Evolutionary conservation across 1,139 yeast species (phyloP).

Genomic region (Lodderomyces pseudojiufengensis): DNA sequence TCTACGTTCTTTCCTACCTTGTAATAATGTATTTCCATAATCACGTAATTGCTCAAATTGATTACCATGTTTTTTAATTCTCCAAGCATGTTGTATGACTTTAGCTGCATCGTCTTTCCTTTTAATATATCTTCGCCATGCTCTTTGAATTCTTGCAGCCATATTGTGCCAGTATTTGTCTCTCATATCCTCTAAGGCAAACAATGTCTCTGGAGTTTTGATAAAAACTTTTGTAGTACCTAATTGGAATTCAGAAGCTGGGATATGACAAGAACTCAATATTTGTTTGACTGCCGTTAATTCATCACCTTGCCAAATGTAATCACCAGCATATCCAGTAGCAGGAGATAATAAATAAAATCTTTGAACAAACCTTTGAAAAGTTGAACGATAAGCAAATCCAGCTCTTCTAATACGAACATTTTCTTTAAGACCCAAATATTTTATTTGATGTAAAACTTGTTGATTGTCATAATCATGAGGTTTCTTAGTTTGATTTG

Average conservation of each 20-base stretch:
- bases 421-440: slow-evolving; percentile 93
- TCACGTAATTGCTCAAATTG: slow-evolving; percentile 81
- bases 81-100: slow-evolving; percentile 80
- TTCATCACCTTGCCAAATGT: slow-evolving; percentile 89
- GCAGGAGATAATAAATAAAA: slow-evolving; percentile 83
- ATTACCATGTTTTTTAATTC: slow-evolving; percentile 76
- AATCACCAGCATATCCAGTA: slow-evolving; percentile 98
- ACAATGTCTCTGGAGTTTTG: slow-evolving; percentile 94
- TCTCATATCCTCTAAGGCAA: slow-evolving; percentile 93
- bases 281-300: slow-evolving; percentile 78
- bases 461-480: slow-evolving; percentile 84
- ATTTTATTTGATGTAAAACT: slow-evolving; percentile 93
- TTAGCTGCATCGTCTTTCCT: slow-evolving; percentile 86
- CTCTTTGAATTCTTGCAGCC: slow-evolving; percentile 97
- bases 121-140: slow-evolving; percentile 84
- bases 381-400: slow-evolving; percentile 95
- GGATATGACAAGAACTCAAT: slow-evolving; percentile 75
- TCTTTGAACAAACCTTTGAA: slow-evolving; percentile 95
- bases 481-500: slow-evolving; percentile 91
- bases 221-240: slow-evolving; percentile 95
- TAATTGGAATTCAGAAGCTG: slow-evolving; percentile 77
- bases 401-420: slow-evolving; percentile 98
- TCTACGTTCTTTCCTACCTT: slow-evolving; percentile 84
- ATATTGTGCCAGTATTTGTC: slow-evolving; percentile 97
- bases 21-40: slow-evolving; percentile 66